Percentiles rank a stretch among this genome's conserved stretches.
These are phyloP conservation scores for Neopestalotiopsis sp. DNA, from an alignment of 2,329 filamentous ascomycete genomes.

Conservation along the genomic window DNA sequence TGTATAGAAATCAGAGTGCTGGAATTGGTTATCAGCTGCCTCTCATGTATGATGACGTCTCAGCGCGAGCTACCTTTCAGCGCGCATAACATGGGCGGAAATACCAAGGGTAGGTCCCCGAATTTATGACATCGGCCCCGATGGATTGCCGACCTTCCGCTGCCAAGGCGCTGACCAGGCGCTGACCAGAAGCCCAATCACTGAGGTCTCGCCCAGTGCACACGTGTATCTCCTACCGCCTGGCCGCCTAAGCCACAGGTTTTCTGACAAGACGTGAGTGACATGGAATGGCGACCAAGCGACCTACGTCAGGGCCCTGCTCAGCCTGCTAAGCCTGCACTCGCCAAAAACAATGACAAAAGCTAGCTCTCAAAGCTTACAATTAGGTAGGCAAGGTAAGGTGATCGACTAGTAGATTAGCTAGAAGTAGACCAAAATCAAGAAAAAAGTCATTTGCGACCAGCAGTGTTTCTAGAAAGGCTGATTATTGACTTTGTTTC, in stretches of 20 bases:
- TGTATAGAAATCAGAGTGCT: background rate
- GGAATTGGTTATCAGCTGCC: background rate
- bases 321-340: too few relatives aligned
- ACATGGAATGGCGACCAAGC: background rate
- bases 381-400: background rate
- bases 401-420: background rate
- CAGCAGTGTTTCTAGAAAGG: background rate
- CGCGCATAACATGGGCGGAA: background rate
- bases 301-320: slow-evolving; percentile 2
- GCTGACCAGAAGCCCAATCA: background rate
- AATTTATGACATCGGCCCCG: background rate
- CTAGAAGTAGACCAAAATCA: background rate
- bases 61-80: background rate
- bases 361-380: slow-evolving; percentile 1
- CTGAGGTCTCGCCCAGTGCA: background rate
- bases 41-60: slow-evolving; percentile 11
- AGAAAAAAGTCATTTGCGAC: slow-evolving; percentile 1
- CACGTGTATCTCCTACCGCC: background rate
- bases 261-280: background rate
- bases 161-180: slow-evolving; percentile 8
- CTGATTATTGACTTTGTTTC: background rate
- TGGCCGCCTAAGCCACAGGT: slow-evolving; percentile 2
- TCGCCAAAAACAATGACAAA: background rate
- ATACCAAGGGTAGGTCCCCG: background rate
- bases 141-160: slow-evolving; percentile 6